Evolutionary conservation across 2,329 filamentous ascomycete species (phyloP).

Genomic region (Scytalidium sp.): DNA sequence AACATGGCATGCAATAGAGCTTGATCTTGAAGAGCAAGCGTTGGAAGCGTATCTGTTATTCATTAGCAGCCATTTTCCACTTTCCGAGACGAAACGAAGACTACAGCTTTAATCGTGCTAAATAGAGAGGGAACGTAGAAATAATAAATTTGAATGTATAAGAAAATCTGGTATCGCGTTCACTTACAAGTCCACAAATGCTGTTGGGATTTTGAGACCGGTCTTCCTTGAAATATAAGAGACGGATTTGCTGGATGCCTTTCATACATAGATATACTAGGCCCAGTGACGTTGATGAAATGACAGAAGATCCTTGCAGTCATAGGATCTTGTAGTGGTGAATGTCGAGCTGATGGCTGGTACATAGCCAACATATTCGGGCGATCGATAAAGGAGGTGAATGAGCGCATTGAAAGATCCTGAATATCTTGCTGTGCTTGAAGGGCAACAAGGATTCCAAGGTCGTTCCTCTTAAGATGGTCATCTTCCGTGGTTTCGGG

Average conservation of each 20-base stretch:
- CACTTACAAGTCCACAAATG: constrained; percentile 61
- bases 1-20: constrained; percentile 88
- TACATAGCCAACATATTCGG: constrained; percentile 61
- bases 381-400: constrained; percentile 38
- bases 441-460: constrained; percentile 24
- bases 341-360: constrained; percentile 59
- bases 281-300: constrained; percentile 85
- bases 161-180: constrained; percentile 17
- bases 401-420: constrained; percentile 38
- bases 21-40: constrained; percentile 80
- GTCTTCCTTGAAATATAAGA: constrained; percentile 58
- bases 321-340: constrained; percentile 75
- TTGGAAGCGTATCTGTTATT: constrained; percentile 68
- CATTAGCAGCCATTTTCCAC: constrained; percentile 18
- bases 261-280: constrained; percentile 84
- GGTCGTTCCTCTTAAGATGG: constrained; percentile 26
- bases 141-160: too few species aligned
- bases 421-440: constrained; percentile 24
- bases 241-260: constrained; percentile 73
- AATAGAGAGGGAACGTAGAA: too few species aligned
- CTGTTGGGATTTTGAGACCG: constrained; percentile 61
- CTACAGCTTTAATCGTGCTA: too few species aligned
- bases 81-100: too few species aligned
- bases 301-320: constrained; percentile 85
- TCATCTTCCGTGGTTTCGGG: constrained; percentile 35